A percentile compares a stretch with the other conserved stretches of the same genome.
Evolutionary conservation across 257 asterid genomes (phyloP).

Genomic region (Schizonepeta tenuifolia): DNA sequence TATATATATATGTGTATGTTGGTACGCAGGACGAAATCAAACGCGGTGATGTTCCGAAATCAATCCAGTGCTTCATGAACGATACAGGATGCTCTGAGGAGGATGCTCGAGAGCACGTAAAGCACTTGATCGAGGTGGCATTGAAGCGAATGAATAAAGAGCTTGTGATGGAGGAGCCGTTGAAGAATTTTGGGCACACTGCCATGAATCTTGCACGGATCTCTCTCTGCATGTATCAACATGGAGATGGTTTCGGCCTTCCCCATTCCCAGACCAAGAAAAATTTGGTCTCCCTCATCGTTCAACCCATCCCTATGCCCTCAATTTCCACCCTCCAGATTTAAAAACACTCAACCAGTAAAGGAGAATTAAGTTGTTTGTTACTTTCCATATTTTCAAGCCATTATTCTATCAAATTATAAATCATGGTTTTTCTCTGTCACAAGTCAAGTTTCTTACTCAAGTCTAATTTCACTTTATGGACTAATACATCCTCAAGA

Average conservation of each 20-base stretch:
- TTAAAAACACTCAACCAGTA: neutral
- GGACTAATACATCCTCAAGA: no score
- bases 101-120: conserved; percentile 44
- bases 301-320: conserved; percentile 40
- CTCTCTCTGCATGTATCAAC: conserved; percentile 43
- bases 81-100: conserved; percentile 48
- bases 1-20: no score
- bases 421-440: neutral
- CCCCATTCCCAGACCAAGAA: conserved; percentile 45
- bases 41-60: conserved; percentile 56
- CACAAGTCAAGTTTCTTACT: neutral
- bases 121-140: conserved; percentile 28
- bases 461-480: no score
- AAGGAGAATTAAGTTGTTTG: neutral
- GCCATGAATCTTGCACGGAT: conserved; percentile 54
- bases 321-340: neutral
- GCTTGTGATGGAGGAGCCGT: conserved; percentile 35
- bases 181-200: conserved; percentile 25
- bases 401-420: neutral
- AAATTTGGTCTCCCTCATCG: conserved; percentile 42
- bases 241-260: conserved; percentile 57
- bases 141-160: conserved; percentile 50
- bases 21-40: conserved; percentile 46
- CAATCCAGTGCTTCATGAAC: conserved; percentile 52
- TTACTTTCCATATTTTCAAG: neutral